Conservation (phyloP, 495 filamentous ascomycete genomes). For the Aspergillus sclerotiicarbonarius region DNA sequence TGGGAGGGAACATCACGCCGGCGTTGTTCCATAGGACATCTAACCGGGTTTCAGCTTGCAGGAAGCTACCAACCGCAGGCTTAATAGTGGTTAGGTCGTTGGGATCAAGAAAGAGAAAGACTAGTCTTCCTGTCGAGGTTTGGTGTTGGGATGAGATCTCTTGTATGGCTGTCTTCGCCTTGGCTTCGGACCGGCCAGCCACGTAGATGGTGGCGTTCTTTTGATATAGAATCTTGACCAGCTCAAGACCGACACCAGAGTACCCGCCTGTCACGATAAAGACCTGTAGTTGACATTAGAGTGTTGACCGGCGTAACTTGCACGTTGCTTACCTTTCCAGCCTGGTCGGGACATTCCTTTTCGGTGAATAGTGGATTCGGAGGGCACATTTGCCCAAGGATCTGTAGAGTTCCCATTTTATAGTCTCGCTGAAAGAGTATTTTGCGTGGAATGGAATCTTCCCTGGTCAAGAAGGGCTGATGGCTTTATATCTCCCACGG, state of each 20-base stretch:
- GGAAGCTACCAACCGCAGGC: slow-evolving; percentile 37
- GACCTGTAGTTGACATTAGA: too few species aligned
- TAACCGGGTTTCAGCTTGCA: slow-evolving; percentile 36
- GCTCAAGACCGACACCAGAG: slow-evolving; percentile 41
- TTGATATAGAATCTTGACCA: slow-evolving; percentile 40
- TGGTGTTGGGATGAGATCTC: slow-evolving; percentile 19
- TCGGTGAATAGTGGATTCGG: too few species aligned
- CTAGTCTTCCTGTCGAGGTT: slow-evolving; percentile 30
- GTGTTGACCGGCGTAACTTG: too few species aligned
- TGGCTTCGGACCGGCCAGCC: slow-evolving; percentile 30
- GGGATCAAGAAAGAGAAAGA: slow-evolving; percentile 44
- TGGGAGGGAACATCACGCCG: slow-evolving; percentile 43
- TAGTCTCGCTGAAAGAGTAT: too few species aligned
- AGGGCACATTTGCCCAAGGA: too few species aligned
- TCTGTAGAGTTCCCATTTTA: too few species aligned
- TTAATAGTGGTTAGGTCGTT: slow-evolving; percentile 46
- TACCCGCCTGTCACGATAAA: slow-evolving; percentile 45
- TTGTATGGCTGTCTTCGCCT: slow-evolving; percentile 33
- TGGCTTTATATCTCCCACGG: too few species aligned
- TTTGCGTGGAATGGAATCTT: too few species aligned
- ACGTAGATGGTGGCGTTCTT: slow-evolving; percentile 40
- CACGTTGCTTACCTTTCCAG: too few species aligned
- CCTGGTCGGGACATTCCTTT: too few species aligned
- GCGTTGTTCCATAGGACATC: slow-evolving; percentile 54
- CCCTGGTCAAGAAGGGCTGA: too few species aligned